Conservation (phyloP, 148 eudicot species). For the Heliamphora exappendiculata region DNA sequence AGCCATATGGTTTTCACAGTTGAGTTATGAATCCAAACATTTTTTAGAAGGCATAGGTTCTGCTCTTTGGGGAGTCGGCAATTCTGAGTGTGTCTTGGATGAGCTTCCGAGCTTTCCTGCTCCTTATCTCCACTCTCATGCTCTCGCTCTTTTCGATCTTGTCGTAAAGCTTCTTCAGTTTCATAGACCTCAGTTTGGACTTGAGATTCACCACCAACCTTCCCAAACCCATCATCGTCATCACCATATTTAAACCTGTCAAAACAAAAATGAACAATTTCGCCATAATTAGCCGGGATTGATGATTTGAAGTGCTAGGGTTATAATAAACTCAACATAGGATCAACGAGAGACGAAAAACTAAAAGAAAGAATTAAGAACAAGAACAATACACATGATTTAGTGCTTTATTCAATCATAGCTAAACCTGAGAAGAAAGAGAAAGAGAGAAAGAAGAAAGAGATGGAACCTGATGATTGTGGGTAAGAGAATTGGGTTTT, state of each 20-base stretch:
- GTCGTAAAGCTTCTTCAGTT: slow-evolving; percentile 30
- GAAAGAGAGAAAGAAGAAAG: too few species aligned
- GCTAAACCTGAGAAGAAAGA: too few species aligned
- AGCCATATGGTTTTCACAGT: neutral
- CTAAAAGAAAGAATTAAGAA: too few species aligned
- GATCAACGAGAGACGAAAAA: too few species aligned
- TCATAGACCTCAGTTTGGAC: slow-evolving; percentile 26
- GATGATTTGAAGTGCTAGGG: neutral
- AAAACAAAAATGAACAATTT: neutral
- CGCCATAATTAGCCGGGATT: neutral
- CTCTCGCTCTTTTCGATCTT: slow-evolving; percentile 93
- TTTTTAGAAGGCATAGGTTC: slow-evolving; percentile 26
- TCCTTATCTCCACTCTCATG: slow-evolving; percentile 78
- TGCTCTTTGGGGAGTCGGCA: slow-evolving; percentile 71
- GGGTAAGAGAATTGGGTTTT: too few species aligned
- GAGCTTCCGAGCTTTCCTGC: slow-evolving; percentile 72
- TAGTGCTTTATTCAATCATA: too few species aligned
- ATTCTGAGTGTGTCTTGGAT: slow-evolving; percentile 61
- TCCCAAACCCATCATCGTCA: slow-evolving; percentile 62
- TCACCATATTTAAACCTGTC: slow-evolving; percentile 27
- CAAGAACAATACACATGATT: too few species aligned
- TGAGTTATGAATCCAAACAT: neutral
- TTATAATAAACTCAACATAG: too few species aligned
- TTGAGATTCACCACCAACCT: slow-evolving; percentile 49
- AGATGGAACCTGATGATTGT: too few species aligned